Evolutionary conservation across 352 stramenopile species (phyloP), one percentile per base, ranked within the genome.

Genomic region (Saprolegnia parasitica): DNA sequence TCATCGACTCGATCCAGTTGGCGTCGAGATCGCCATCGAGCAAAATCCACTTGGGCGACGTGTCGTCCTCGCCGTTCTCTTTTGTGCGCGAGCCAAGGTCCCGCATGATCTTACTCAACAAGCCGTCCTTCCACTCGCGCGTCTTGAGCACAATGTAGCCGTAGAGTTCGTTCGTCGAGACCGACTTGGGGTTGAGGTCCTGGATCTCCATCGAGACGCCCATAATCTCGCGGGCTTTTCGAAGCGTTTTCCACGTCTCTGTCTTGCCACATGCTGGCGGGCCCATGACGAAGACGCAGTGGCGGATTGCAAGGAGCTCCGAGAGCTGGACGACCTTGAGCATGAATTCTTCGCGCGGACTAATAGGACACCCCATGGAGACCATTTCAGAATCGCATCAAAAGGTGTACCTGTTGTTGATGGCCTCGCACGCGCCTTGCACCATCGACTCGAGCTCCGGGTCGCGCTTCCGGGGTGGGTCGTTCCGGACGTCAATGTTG

Each of bases 1-100:
- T 98, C 94, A 98, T 98, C 0, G 87, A 97, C 73, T 98, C 95
- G 67, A 98, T 98, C 95, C 95, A 98, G 76, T 98, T 98, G n/a
- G 96, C 93, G 77, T 98, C 95, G 3, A 98, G 73, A 78, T 99
- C 96, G 55, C 96, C 96, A 66, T 99, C 96, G 5, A 99, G 78
- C 68, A 99, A 90, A 63, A 99, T 98, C 96, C 96, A 99, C 74
- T 98, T 98, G 16, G 92, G 91, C 24, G 98, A 97, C 67, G 89
- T 90, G 64, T 95, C 86, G 72, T 95, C 86, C 52, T 95, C 86
- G 5, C 86, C 86, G 54, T 93, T 95, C 45, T 95, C 86, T 47
- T 96, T 86, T 4, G 89, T 86, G 16, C 95, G 86, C 6, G 93
- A 96, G 16, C 90, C 94, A 24, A 98, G 72, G 71, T 98, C 90